Evolutionary conservation across 306 rosid genomes (phyloP).

Genomic region (Trifolium subterraneum): DNA sequence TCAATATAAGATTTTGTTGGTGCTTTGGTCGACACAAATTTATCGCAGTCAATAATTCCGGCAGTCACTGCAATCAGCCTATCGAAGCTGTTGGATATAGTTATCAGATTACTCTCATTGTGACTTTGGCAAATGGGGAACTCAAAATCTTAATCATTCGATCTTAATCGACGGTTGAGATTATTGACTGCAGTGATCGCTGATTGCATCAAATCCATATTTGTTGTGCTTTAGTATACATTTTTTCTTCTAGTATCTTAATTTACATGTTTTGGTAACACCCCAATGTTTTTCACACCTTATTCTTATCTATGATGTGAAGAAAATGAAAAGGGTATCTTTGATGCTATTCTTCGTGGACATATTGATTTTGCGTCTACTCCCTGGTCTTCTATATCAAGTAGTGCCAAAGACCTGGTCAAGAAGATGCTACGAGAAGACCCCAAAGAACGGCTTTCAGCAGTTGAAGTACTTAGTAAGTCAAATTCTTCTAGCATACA

Average conservation of each 20-base stretch:
- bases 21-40: neutral
- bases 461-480: slow-evolving; percentile 87
- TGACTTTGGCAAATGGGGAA: neutral
- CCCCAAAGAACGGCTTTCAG: slow-evolving; percentile 78
- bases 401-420: slow-evolving; percentile 88
- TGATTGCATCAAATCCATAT: neutral
- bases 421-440: slow-evolving; percentile 79
- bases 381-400: slow-evolving; percentile 96
- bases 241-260: slow-evolving; percentile 8
- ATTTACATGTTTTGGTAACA: neutral
- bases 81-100: neutral
- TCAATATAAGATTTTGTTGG: slow-evolving; percentile 24
- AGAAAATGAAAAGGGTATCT: slow-evolving; percentile 93
- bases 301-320: slow-evolving; percentile 46
- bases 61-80: neutral
- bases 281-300: slow-evolving; percentile 29
- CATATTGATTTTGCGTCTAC: slow-evolving; percentile 82
- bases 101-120: neutral
- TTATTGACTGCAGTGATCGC: neutral
- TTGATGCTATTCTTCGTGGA: slow-evolving; percentile 87
- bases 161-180: neutral
- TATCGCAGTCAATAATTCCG: neutral
- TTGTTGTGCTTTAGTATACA: slow-evolving; percentile 12
- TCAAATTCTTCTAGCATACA: slow-evolving; percentile 39
- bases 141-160: neutral